Evolutionary conservation across 202 grass and related monocot species (phyloP).

Genomic region (Brachypodium distachyon): DNA sequence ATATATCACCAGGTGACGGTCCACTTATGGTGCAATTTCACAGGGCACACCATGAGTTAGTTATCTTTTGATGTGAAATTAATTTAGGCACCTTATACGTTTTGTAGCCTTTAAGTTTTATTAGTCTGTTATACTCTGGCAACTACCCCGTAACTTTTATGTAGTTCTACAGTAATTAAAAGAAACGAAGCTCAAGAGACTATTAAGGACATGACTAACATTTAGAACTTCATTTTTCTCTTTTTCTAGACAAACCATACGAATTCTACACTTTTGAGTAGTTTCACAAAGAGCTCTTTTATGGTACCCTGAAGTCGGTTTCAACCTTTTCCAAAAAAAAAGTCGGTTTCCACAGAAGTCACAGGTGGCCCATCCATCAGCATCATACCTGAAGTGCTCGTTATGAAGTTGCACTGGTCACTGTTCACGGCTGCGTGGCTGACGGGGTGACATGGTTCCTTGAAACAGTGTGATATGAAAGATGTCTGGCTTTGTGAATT

Average conservation of each 20-base stretch:
- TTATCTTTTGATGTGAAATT: neutral
- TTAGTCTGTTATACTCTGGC: neutral
- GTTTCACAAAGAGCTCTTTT: neutral
- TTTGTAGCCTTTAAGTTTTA: neutral
- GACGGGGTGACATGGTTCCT: neutral
- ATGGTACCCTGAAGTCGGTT: no score
- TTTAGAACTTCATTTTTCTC: neutral
- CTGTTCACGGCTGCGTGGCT: neutral
- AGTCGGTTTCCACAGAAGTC: neutral
- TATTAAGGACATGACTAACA: neutral
- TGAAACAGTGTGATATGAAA: neutral
- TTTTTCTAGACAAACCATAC: neutral
- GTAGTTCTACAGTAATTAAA: slow-evolving; percentile 4
- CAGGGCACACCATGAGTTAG: neutral
- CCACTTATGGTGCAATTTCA: neutral
- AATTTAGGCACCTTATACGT: neutral
- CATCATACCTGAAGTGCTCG: neutral
- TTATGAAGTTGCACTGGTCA: neutral
- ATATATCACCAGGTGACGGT: neutral
- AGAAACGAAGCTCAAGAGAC: neutral
- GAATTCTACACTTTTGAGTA: neutral
- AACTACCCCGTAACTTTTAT: neutral
- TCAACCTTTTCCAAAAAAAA: no score
- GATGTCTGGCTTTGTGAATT: neutral
- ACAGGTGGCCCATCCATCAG: neutral